These are phyloP conservation scores for Ophiostoma sp. DNA, from an alignment of 2,329 filamentous ascomycete species.

Conservation along the genomic window DNA sequence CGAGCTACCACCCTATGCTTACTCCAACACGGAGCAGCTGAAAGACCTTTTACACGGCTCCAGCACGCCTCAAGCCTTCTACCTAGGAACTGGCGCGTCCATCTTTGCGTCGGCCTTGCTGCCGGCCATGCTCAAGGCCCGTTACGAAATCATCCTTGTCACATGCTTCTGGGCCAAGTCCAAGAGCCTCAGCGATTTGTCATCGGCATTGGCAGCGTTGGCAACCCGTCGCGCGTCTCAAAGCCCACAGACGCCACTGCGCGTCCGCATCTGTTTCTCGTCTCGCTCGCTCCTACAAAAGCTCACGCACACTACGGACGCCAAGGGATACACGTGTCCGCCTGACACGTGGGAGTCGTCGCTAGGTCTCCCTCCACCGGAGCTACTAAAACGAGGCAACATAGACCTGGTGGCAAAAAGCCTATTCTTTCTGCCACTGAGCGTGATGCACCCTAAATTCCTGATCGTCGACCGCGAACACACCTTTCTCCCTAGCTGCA, in stretches of 20 bases:
- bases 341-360: conserved; percentile 52
- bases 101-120: conserved; percentile 52
- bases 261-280: conserved; percentile 71
- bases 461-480: conserved; percentile 62
- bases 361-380: conserved; percentile 58
- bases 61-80: conserved; percentile 45
- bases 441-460: conserved; percentile 85
- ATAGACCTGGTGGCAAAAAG: conserved; percentile 69
- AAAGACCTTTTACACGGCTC: conserved; percentile 40
- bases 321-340: conserved; percentile 56
- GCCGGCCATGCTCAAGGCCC: conserved; percentile 49
- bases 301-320: conserved; percentile 63
- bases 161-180: conserved; percentile 46
- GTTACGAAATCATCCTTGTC: conserved; percentile 26
- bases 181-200: conserved; percentile 52
- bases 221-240: conserved; percentile 37
- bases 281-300: conserved; percentile 69
- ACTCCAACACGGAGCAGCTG: conserved; percentile 34
- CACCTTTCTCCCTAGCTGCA: conserved; percentile 71
- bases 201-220: conserved; percentile 52
- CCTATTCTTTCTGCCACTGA: conserved; percentile 72
- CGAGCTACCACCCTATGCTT: conserved; percentile 48
- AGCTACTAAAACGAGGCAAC: conserved; percentile 47
- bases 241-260: conserved; percentile 36
- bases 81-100: conserved; percentile 53